Evolutionary conservation across 768 basidiomycete species (phyloP).

Genomic region (Neoboletus subvelutipes): DNA sequence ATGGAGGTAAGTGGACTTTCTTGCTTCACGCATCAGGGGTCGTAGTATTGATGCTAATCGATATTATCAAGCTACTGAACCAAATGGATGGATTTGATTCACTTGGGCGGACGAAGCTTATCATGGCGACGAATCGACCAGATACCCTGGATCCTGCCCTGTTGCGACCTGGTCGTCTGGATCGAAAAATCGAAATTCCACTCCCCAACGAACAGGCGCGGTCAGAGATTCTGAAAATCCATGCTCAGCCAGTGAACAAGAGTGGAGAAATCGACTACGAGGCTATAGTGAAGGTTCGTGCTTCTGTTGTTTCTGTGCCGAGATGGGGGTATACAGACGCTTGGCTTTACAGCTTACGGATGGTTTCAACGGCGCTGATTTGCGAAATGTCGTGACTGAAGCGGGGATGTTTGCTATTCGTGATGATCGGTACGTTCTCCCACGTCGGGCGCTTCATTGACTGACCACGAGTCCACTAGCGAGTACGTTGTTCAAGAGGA

Average conservation of each 20-base stretch:
- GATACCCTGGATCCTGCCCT: slow-evolving; percentile 98
- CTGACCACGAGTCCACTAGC: slow-evolving; percentile 36
- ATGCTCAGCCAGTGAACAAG: slow-evolving; percentile 92
- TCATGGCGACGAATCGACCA: slow-evolving; percentile 99
- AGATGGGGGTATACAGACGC: background rate
- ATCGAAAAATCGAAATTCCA: slow-evolving; percentile 97
- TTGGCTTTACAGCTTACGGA: slow-evolving; percentile 64
- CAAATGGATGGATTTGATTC: slow-evolving; percentile 99
- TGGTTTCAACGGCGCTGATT: slow-evolving; percentile 93
- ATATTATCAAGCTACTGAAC: slow-evolving; percentile 73
- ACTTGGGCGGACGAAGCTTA: slow-evolving; percentile 90
- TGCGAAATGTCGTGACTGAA: slow-evolving; percentile 93
- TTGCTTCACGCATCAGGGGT: background rate
- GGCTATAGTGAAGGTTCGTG: slow-evolving; percentile 86
- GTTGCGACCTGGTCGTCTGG: slow-evolving; percentile 91
- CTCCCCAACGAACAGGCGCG: slow-evolving; percentile 97
- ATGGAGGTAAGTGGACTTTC: slow-evolving; percentile 71
- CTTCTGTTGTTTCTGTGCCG: background rate
- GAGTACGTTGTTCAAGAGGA: slow-evolving; percentile 95
- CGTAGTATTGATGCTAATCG: background rate
- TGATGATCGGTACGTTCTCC: slow-evolving; percentile 73
- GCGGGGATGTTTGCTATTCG: slow-evolving; percentile 99
- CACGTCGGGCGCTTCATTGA: background rate
- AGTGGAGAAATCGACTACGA: slow-evolving; percentile 95
- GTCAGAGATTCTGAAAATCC: slow-evolving; percentile 96